Conservation (phyloP, 805 yeast species). For the Metschnikowia orientalis region DNA sequence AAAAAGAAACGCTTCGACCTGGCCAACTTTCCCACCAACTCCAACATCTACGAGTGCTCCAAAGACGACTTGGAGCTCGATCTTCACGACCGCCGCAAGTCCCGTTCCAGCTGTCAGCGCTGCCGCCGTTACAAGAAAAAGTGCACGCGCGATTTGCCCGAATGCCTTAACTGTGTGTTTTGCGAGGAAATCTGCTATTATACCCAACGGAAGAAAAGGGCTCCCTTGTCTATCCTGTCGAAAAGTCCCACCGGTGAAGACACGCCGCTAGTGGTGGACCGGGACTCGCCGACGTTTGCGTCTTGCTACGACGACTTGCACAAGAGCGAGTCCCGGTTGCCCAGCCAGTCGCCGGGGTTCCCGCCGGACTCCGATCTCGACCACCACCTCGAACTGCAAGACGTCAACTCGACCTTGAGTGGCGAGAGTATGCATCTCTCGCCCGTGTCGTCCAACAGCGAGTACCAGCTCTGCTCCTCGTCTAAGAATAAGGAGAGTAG, state of each 20-base stretch:
- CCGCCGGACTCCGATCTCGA: no score
- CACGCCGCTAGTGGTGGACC: no score
- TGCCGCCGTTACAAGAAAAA: conserved; percentile 30
- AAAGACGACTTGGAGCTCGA: conserved; percentile 20
- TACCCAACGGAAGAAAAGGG: conserved; percentile 19
- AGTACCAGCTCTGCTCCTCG: not conserved
- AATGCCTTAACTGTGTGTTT: conserved; percentile 26
- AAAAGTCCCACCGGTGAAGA: no score
- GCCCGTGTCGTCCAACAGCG: conserved; percentile 2
- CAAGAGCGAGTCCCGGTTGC: no score
- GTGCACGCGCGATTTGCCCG: conserved; percentile 30
- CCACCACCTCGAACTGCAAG: no score
- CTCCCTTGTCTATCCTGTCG: no score
- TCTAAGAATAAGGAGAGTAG: conserved; percentile 4
- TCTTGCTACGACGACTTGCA: no score
- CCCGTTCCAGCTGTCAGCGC: conserved; percentile 28
- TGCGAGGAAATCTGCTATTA: conserved; percentile 31
- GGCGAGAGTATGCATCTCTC: conserved; percentile 1
- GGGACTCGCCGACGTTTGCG: no score
- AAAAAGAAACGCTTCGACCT: conserved; percentile 25
- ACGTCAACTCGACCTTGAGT: no score
- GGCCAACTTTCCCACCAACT: conserved; percentile 10
- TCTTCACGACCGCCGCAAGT: conserved; percentile 17
- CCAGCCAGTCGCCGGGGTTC: no score
- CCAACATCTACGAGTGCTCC: conserved; percentile 22